phyloP scores from a whole-genome alignment of 2,329 filamentous ascomycete species.

The Phialophora tarda region DNA sequence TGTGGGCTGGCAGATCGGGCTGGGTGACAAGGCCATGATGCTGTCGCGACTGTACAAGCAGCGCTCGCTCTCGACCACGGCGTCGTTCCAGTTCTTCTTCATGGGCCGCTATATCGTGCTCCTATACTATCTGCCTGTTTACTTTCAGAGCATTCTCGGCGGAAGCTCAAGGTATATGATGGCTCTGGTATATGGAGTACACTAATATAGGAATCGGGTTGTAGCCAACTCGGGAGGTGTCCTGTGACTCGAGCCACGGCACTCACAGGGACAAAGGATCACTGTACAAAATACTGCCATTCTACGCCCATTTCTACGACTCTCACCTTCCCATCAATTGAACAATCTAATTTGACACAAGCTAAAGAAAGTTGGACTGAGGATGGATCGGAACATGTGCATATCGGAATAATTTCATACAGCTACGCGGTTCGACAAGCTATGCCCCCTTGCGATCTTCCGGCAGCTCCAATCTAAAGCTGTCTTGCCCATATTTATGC shows the following conservation, averaged over 20 bases:
- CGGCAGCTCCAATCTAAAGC: neutral
- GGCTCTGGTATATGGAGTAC: too few relatives aligned
- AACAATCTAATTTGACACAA: neutral
- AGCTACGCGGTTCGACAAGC: neutral
- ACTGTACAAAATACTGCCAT: neutral
- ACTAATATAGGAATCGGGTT: too few relatives aligned
- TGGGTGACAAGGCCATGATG: too few relatives aligned
- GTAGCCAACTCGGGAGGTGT: too few relatives aligned
- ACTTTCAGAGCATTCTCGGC: too few relatives aligned
- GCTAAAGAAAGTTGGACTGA: neutral
- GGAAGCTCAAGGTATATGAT: too few relatives aligned
- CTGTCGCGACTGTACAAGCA: too few relatives aligned
- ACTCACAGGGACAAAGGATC: neutral
- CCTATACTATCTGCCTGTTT: too few relatives aligned
- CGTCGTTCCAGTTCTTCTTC: too few relatives aligned
- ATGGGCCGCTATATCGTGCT: too few relatives aligned
- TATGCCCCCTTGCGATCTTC: neutral
- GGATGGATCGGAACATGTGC: neutral
- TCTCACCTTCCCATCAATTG: neutral
- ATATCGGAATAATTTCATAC: neutral
- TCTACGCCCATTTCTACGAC: neutral
- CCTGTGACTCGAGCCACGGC: neutral
- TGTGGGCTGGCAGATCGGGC: too few relatives aligned
- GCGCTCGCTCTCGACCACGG: too few relatives aligned
- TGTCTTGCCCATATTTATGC: neutral